A percentile compares a stretch with the other conserved stretches of the same genome.
These are phyloP conservation scores for Leishmania mexicana DNA, from an alignment of 208 protist genomes.

Conservation along the genomic window DNA sequence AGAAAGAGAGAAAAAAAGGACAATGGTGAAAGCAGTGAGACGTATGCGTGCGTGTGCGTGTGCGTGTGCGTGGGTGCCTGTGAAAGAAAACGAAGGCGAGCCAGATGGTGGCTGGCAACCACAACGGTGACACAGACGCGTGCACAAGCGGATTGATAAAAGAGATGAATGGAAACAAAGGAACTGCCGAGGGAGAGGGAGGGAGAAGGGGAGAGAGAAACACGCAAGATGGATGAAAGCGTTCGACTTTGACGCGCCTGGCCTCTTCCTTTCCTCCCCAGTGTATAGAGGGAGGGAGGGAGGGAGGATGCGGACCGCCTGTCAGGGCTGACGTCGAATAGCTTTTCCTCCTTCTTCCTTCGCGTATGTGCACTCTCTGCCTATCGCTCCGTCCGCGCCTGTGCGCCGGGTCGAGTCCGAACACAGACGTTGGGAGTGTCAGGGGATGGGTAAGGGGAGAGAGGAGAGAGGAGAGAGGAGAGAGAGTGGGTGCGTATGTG, in stretches of 20 bases:
- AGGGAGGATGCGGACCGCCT: background rate
- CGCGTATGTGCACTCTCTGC: background rate
- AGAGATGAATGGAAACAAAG: background rate
- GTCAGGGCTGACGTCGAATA: background rate
- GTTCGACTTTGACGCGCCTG: background rate
- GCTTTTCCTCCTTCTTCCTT: background rate
- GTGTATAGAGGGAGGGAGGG: background rate
- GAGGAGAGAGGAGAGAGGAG: background rate
- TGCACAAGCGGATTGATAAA: background rate
- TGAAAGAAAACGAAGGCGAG: background rate
- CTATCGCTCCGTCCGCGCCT: background rate
- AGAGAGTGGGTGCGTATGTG: background rate
- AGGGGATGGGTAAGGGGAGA: background rate
- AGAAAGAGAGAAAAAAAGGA: background rate
- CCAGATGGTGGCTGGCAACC: background rate
- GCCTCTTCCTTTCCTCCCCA: background rate
- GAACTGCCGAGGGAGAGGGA: background rate
- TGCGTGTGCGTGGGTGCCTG: background rate
- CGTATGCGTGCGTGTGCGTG: background rate
- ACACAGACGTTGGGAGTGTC: background rate
- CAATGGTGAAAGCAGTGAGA: background rate
- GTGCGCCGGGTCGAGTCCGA: background rate
- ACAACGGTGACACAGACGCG: background rate
- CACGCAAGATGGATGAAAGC: background rate
- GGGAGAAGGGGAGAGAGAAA: background rate